Percentiles rank a stretch among this genome's conserved stretches.
These are phyloP conservation scores for Fusarium succisae DNA, from an alignment of 2,329 filamentous ascomycete genomes.

Conservation along the genomic window DNA sequence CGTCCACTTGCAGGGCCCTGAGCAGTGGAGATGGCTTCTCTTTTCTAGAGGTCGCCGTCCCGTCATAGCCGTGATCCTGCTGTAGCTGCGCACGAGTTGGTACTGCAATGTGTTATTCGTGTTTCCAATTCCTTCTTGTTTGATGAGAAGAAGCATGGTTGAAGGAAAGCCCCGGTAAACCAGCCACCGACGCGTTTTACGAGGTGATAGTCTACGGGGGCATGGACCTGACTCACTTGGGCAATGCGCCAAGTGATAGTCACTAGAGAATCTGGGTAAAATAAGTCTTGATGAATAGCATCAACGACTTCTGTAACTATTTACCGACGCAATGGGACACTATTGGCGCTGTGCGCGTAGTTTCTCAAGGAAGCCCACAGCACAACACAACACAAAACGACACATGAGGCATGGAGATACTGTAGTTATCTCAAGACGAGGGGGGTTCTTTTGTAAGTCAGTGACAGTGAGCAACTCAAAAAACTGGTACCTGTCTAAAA, in stretches of 20 bases:
- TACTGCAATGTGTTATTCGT: slow-evolving; percentile 24
- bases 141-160: not conserved
- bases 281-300: not conserved
- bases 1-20: slow-evolving; percentile 30
- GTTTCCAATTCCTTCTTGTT: not conserved
- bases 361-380: not conserved
- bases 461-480: not conserved
- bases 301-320: not conserved
- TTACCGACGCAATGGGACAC: not conserved
- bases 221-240: slow-evolving; percentile 4
- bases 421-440: not conserved
- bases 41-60: slow-evolving; percentile 30
- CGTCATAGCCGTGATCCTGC: slow-evolving; percentile 31
- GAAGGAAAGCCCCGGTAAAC: slow-evolving; percentile 7
- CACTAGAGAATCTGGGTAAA: not conserved
- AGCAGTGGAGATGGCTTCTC: slow-evolving; percentile 28
- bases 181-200: slow-evolving; percentile 30
- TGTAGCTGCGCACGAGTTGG: slow-evolving; percentile 12
- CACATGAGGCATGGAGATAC: not conserved
- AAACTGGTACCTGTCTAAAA: not conserved
- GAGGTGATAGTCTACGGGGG: not conserved
- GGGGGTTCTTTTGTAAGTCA: slow-evolving; percentile 7
- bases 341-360: not conserved
- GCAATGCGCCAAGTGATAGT: not conserved
- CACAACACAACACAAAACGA: not conserved